These are phyloP conservation scores for Panicum virgatum DNA, from an alignment of 202 grass and related monocot species.

Conservation along the genomic window DNA sequence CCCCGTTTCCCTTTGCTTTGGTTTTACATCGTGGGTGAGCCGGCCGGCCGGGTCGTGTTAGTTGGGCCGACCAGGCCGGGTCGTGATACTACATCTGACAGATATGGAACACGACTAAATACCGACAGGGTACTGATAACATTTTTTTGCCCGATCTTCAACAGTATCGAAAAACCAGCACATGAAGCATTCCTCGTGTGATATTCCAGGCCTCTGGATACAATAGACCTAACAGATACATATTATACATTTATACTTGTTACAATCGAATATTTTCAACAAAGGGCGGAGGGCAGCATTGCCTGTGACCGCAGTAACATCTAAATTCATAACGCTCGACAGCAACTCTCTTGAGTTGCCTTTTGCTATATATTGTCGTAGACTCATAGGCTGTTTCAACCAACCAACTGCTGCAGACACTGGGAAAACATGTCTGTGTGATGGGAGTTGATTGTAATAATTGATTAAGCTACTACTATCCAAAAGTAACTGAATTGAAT, in stretches of 20 bases:
- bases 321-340: background rate
- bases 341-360: background rate
- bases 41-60: background rate
- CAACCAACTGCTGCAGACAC: background rate
- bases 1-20: background rate
- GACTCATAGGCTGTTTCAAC: background rate
- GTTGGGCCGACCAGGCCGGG: background rate
- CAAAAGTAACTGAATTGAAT: constrained; percentile 61
- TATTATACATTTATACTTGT: background rate
- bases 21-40: background rate
- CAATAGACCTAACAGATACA: background rate
- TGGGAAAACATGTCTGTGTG: background rate
- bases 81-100: no score
- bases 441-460: background rate
- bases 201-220: background rate
- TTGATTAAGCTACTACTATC: constrained; percentile 30
- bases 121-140: no score
- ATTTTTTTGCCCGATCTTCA: no score
- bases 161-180: no score
- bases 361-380: background rate
- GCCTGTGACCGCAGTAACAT: background rate
- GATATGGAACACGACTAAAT: no score
- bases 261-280: background rate
- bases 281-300: background rate
- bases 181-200: background rate